These are phyloP conservation scores for Penicillium sp. DNA, from an alignment of 2,329 filamentous ascomycete genomes.

Conservation along the genomic window DNA sequence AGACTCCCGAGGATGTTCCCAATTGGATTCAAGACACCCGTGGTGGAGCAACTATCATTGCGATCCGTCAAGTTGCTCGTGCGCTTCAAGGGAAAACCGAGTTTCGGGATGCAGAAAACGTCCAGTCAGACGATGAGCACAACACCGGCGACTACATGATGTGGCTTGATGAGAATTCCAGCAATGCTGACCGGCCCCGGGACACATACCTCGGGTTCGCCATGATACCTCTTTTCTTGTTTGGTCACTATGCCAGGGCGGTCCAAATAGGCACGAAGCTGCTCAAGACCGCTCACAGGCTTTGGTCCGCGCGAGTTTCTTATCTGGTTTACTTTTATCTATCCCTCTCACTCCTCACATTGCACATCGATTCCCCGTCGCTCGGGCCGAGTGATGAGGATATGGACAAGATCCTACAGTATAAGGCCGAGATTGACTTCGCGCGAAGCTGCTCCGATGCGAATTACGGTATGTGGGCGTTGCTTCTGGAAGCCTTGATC, in stretches of 20 bases:
- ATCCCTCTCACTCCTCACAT: conserved; percentile 38
- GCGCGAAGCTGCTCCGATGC: conserved; percentile 50
- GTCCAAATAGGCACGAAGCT: conserved; percentile 40
- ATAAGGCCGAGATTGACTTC: conserved; percentile 49
- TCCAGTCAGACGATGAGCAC: conserved; percentile 53
- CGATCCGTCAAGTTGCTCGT: conserved; percentile 50
- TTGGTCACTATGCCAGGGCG: conserved; percentile 42
- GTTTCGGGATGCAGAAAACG: conserved; percentile 39
- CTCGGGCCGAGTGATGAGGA: conserved; percentile 42
- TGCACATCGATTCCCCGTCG: conserved; percentile 39
- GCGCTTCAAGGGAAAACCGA: conserved; percentile 58
- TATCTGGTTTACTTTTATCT: conserved; percentile 44
- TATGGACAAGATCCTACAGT: conserved; percentile 44
- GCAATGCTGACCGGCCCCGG: conserved; percentile 48
- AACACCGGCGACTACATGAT: conserved; percentile 45
- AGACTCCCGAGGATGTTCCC: conserved; percentile 52
- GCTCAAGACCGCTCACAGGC: conserved; percentile 35
- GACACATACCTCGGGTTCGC: conserved; percentile 51
- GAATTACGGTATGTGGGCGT: conserved; percentile 55
- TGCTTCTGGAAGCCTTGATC: conserved; percentile 52
- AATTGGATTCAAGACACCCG: conserved; percentile 54
- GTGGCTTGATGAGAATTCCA: conserved; percentile 40
- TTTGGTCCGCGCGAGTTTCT: conserved; percentile 43
- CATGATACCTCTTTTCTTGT: conserved; percentile 43
- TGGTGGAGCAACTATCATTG: conserved; percentile 53